Evolutionary conservation across 2,329 filamentous ascomycete genomes (phyloP).

Genomic region (Exophiala sp.): DNA sequence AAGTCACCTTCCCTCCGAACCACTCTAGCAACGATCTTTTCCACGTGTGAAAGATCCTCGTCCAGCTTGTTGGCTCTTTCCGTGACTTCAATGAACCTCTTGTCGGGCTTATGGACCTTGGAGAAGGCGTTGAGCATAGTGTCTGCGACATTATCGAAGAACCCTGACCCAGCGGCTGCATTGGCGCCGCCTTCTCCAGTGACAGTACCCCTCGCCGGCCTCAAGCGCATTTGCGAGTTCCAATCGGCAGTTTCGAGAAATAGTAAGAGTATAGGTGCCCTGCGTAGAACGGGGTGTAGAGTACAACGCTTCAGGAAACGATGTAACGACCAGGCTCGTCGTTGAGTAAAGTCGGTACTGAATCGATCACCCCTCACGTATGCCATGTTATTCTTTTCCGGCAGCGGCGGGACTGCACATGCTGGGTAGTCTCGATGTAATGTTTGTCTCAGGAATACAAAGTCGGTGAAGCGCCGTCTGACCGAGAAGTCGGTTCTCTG

Average conservation of each 20-base stretch:
- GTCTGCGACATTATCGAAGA: conserved; percentile 93
- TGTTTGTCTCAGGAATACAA: conserved; percentile 91
- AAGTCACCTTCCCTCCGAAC: conserved; percentile 81
- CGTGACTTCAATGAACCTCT: conserved; percentile 86
- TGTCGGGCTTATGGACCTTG: conserved; percentile 91
- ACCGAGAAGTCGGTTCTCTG: conserved; percentile 72
- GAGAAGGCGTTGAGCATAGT: conserved; percentile 96
- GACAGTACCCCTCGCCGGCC: conserved; percentile 59
- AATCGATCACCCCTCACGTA: conserved; percentile 96
- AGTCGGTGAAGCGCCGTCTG: conserved; percentile 92
- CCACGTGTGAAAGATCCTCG: conserved; percentile 85
- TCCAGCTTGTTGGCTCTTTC: conserved; percentile 91
- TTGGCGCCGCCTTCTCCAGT: conserved; percentile 39
- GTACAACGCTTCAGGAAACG: conserved; percentile 83
- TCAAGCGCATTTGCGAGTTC: conserved; percentile 89
- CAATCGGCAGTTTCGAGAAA: conserved; percentile 93
- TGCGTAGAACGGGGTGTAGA: conserved; percentile 80
- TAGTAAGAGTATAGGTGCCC: conserved; percentile 72
- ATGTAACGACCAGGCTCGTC: conserved; percentile 82
- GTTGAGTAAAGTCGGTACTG: conserved; percentile 81
- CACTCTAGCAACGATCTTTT: conserved; percentile 90
- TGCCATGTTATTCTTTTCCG: conserved; percentile 98
- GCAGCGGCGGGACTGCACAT: conserved; percentile 86
- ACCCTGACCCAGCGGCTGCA: conserved; percentile 49
- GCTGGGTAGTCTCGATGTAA: conserved; percentile 82